Evolutionary conservation across 2,329 filamentous ascomycete genomes (phyloP).

Genomic region (Colletotrichum sansevieriae): DNA sequence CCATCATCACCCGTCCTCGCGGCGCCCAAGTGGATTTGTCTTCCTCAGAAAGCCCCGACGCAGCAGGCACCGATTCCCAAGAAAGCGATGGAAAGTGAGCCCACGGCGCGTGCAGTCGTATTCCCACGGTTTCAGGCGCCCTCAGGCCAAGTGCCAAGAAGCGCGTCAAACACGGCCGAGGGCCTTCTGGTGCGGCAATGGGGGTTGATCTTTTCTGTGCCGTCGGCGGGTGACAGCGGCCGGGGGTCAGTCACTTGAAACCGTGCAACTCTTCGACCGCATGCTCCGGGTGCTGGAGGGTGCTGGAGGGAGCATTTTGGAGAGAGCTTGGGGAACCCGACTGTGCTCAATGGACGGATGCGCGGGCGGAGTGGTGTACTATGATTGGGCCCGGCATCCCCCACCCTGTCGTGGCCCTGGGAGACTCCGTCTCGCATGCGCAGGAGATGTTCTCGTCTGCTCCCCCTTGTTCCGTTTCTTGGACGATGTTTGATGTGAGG

Average conservation of each 20-base stretch:
- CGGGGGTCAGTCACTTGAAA: conserved; percentile 30
- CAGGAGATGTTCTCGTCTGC: neutral
- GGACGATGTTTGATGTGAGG: conserved; percentile 37
- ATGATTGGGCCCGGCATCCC: conserved; percentile 7
- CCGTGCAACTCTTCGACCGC: conserved; percentile 2
- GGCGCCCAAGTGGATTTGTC: neutral
- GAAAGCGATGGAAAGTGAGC: neutral
- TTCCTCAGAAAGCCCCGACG: neutral
- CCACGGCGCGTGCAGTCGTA: conserved; percentile 11
- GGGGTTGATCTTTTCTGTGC: neutral
- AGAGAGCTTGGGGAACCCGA: neutral
- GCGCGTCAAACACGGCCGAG: conserved; percentile 36
- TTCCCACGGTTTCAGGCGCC: conserved; percentile 31
- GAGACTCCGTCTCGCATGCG: neutral
- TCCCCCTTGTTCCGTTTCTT: conserved; percentile 23
- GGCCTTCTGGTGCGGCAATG: conserved; percentile 26
- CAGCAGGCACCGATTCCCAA: neutral
- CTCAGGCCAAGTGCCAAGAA: conserved; percentile 36
- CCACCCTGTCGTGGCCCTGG: neutral
- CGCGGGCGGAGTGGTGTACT: neutral
- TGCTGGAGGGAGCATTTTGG: neutral
- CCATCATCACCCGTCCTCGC: neutral
- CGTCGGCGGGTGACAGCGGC: conserved; percentile 22
- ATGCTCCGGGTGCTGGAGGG: neutral
- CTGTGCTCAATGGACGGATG: neutral